Conservation (phyloP, 2,329 filamentous ascomycete genomes). For the Epicoccum sorghinum region DNA sequence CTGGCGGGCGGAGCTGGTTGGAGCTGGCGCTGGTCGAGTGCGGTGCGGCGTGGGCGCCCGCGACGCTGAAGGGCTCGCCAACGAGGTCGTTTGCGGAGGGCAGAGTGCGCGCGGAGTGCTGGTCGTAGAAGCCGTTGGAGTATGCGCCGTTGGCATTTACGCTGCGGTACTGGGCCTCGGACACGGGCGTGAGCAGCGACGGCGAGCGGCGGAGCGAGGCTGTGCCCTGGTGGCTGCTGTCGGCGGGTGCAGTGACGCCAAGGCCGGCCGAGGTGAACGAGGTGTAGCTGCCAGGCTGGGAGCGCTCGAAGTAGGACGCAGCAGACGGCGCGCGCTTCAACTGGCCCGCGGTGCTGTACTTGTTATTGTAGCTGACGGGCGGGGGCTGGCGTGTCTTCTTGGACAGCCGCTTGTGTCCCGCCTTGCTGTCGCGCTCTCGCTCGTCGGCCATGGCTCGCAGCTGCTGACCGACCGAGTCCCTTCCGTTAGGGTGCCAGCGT, state of each 20-base stretch:
- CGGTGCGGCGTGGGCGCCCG: constrained; percentile 13
- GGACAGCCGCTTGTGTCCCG: constrained; percentile 17
- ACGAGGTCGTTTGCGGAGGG: constrained; percentile 14
- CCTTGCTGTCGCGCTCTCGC: constrained; percentile 18
- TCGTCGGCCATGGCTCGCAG: constrained; percentile 17
- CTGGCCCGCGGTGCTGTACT: constrained; percentile 9
- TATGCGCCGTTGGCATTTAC: constrained; percentile 16
- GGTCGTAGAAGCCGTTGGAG: constrained; percentile 8
- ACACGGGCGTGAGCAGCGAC: constrained; percentile 24
- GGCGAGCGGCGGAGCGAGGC: constrained; percentile 21
- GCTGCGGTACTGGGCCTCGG: constrained; percentile 18
- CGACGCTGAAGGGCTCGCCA: constrained; percentile 14
- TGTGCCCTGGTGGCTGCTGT: constrained; percentile 11
- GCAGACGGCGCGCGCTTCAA: constrained; percentile 27
- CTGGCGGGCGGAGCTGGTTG: constrained; percentile 29
- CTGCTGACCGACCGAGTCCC: neutral
- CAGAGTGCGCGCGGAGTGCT: constrained; percentile 1
- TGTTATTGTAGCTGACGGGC: constrained; percentile 24
- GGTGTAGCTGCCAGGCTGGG: constrained; percentile 13
- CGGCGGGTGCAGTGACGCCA: constrained; percentile 19
- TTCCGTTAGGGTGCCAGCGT: constrained; percentile 1
- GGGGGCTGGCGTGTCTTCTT: constrained; percentile 28
- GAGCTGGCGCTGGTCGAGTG: constrained; percentile 22
- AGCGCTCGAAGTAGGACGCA: constrained; percentile 26
- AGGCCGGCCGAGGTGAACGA: constrained; percentile 11